These are phyloP conservation scores for Gautieria morchelliformis DNA, from an alignment of 768 basidiomycete species.

Conservation along the genomic window DNA sequence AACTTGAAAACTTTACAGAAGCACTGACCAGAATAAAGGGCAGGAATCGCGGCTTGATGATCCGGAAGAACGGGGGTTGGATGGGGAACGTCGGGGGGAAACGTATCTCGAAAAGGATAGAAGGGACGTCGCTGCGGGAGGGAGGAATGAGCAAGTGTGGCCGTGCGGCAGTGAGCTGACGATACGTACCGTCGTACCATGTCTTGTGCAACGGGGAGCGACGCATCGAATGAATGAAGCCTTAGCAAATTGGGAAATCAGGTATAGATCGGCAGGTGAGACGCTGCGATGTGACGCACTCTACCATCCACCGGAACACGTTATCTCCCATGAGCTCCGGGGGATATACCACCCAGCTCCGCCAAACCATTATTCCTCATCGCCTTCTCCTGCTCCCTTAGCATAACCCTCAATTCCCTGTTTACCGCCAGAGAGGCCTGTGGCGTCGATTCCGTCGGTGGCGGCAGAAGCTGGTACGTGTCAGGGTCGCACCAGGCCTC, in stretches of 20 bases:
- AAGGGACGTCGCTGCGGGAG: slow-evolving; percentile 40
- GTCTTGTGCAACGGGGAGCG: slow-evolving; percentile 52
- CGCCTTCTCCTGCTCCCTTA: slow-evolving; percentile 47
- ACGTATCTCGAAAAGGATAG: slow-evolving; percentile 63
- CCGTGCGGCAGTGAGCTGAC: not conserved
- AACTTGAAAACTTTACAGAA: not conserved
- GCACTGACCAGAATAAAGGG: slow-evolving; percentile 43
- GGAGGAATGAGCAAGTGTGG: not conserved
- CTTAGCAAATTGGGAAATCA: slow-evolving; percentile 9
- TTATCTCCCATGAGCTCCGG: slow-evolving; percentile 58
- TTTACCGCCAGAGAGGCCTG: slow-evolving; percentile 39
- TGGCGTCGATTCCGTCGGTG: slow-evolving; percentile 46
- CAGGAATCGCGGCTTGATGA: slow-evolving; percentile 62
- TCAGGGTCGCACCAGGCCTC: slow-evolving; percentile 35
- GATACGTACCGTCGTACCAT: slow-evolving; percentile 36
- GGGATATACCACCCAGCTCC: slow-evolving; percentile 69
- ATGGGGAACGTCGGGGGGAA: slow-evolving; percentile 60
- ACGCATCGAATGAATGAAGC: slow-evolving; percentile 56
- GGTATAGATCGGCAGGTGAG: not conserved
- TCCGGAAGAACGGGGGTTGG: slow-evolving; percentile 67
- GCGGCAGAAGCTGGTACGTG: slow-evolving; percentile 43
- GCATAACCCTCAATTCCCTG: slow-evolving; percentile 19
- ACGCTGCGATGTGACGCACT: slow-evolving; percentile 21
- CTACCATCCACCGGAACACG: slow-evolving; percentile 64
- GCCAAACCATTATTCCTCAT: slow-evolving; percentile 26